Conservation (phyloP, 169 alveolate genomes). For the Eimeria acervulina region DNA sequence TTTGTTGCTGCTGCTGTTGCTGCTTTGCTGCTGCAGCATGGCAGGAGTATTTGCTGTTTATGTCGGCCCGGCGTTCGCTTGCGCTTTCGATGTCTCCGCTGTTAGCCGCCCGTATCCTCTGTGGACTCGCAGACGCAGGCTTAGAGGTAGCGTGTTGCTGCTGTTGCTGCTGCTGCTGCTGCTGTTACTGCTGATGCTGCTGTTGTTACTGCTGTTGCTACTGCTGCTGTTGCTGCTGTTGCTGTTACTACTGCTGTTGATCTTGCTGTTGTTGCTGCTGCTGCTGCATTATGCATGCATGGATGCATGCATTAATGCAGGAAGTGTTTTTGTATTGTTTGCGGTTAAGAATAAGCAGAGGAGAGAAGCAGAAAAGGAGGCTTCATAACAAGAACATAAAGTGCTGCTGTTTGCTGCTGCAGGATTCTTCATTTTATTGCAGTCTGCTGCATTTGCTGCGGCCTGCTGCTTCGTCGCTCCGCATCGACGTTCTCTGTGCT, state of each 20-base stretch:
- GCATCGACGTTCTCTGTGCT: background rate
- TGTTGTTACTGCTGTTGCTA: too few species aligned
- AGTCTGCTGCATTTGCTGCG: background rate
- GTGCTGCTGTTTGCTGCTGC: background rate
- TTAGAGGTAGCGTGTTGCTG: too few species aligned
- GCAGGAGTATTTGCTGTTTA: conserved; percentile 41
- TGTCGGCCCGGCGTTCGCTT: conserved; percentile 17
- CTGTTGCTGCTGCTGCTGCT: too few species aligned
- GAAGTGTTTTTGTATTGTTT: too few species aligned
- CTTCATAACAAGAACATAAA: too few species aligned
- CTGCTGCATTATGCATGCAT: background rate
- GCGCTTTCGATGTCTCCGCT: background rate
- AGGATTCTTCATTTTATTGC: background rate
- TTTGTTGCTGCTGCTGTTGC: too few species aligned
- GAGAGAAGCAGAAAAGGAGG: too few species aligned
- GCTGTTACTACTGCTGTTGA: too few species aligned
- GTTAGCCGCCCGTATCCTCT: conserved; percentile 1
- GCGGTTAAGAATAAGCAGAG: too few species aligned
- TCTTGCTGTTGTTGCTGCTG: too few species aligned
- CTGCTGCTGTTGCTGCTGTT: too few species aligned
- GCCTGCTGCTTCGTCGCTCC: background rate
- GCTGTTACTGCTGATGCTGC: too few species aligned
- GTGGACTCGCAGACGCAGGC: conserved; percentile 20
- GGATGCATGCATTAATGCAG: background rate
- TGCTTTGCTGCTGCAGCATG: background rate